Percentiles rank a stretch among this genome's conserved stretches.
These are phyloP conservation scores for Neofusicoccum sp. DNA, from an alignment of 2,329 filamentous ascomycete genomes.

Conservation along the genomic window DNA sequence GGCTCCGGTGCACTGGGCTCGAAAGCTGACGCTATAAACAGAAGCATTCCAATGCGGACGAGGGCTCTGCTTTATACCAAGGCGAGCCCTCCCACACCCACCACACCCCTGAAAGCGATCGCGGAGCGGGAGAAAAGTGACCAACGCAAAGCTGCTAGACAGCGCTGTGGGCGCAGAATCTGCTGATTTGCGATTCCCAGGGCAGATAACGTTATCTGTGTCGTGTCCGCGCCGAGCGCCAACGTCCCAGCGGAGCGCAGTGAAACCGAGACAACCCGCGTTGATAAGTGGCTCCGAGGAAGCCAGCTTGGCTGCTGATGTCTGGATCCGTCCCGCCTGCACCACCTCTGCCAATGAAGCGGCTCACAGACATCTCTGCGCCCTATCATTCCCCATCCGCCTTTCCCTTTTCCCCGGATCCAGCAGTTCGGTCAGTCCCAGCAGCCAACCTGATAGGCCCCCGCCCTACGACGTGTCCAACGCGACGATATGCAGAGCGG, in stretches of 20 bases:
- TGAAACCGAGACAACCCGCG: neutral
- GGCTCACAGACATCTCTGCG: neutral
- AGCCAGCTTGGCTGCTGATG: conserved; percentile 1
- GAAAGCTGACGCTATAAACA: neutral
- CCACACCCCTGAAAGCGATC: conserved; percentile 3
- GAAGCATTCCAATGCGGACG: conserved; percentile 5
- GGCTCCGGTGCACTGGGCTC: neutral
- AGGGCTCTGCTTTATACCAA: neutral
- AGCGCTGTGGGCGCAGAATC: conserved; percentile 1
- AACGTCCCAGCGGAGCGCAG: conserved; percentile 5
- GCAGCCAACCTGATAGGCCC: neutral
- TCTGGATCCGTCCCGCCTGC: conserved; percentile 5
- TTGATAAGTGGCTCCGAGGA: conserved; percentile 11
- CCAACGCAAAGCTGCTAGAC: conserved; percentile 3
- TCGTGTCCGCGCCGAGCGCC: conserved; percentile 13
- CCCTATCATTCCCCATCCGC: neutral
- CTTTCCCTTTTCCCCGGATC: neutral
- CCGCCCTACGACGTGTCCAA: neutral
- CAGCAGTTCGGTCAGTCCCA: conserved; percentile 4
- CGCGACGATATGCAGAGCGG: neutral
- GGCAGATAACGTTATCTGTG: conserved; percentile 14
- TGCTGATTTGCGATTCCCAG: conserved; percentile 15
- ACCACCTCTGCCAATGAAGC: conserved; percentile 3
- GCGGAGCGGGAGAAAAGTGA: neutral
- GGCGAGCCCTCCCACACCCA: neutral